These are phyloP conservation scores for Rubroboletus satanas DNA, from an alignment of 768 basidiomycete genomes.

Conservation along the genomic window DNA sequence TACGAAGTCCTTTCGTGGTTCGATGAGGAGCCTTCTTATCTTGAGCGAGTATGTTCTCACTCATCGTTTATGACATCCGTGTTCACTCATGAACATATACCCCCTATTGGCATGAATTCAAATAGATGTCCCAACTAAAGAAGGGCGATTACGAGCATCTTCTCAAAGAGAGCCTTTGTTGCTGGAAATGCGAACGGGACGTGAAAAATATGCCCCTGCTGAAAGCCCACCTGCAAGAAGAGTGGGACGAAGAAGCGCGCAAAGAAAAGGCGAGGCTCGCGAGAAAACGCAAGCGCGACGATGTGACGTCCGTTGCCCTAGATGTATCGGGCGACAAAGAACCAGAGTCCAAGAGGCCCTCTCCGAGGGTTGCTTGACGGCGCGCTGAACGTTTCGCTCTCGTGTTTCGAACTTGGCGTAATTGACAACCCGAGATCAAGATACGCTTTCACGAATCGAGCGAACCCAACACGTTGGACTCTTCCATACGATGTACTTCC, in stretches of 20 bases:
- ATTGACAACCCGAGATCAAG: not conserved
- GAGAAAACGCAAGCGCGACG: conserved; percentile 39
- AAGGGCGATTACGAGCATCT: conserved; percentile 56
- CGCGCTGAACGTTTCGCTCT: not conserved
- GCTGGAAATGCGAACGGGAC: conserved; percentile 62
- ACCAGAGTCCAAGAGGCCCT: conserved; percentile 14
- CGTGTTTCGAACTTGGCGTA: not conserved
- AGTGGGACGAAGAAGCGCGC: conserved; percentile 54
- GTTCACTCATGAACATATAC: not conserved
- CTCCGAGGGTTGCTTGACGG: conserved; percentile 5
- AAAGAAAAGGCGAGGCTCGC: conserved; percentile 40
- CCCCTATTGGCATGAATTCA: not conserved
- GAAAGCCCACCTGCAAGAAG: conserved; percentile 71
- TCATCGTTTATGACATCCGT: not conserved
- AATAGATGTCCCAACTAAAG: conserved; percentile 52
- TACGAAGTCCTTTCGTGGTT: conserved; percentile 81
- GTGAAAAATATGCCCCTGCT: conserved; percentile 72
- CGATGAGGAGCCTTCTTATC: conserved; percentile 58
- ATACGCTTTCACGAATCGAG: not conserved
- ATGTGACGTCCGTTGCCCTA: not conserved
- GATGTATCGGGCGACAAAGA: conserved; percentile 1
- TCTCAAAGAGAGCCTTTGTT: conserved; percentile 62
- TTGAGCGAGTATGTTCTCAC: conserved; percentile 40
- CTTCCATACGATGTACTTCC: not conserved
- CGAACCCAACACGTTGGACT: not conserved